Evolutionary conservation across 345 rosid genomes (phyloP).

Genomic region (Brassica napus): Da-Ae NC_063446.1:61601001-61601500

Average conservation of each 20-base stretch:
- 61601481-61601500: slow-evolving; percentile 43
- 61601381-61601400: slow-evolving; percentile 22
- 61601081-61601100: not conserved
- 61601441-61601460: slow-evolving; percentile 6
- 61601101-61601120: slow-evolving; percentile 13
- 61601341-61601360: slow-evolving; percentile 19
- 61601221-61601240: slow-evolving; percentile 25
- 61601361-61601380: not conserved
- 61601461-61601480: not conserved
- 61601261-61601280: not conserved
- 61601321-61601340: slow-evolving; percentile 11
- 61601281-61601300: not conserved
- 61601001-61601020: not conserved
- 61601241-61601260: not conserved
- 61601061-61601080: slow-evolving; percentile 21
- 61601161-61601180: not conserved
- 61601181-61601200: slow-evolving; percentile 21
- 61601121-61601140: not conserved
- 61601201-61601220: slow-evolving; percentile 25
- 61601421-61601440: slow-evolving; percentile 22
- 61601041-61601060: not conserved
- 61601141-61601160: not conserved
- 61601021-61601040: not conserved
- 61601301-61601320: not conserved
- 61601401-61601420: slow-evolving; percentile 24